Evolutionary conservation across 1,284 basidiomycete genomes (phyloP).

Genomic region (Somion occarium): DNA sequence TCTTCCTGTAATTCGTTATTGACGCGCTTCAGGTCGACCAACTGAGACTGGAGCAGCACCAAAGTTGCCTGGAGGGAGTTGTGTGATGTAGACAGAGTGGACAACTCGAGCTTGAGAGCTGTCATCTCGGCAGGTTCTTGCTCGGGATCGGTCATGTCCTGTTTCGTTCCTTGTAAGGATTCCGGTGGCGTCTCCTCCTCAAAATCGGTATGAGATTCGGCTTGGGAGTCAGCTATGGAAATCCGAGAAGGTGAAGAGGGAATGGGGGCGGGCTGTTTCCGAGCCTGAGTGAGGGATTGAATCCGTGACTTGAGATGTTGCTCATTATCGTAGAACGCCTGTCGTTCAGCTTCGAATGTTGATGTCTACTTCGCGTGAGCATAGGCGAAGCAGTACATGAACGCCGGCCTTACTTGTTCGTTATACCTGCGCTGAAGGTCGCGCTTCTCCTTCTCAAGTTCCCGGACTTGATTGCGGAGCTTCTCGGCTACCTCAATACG

Average conservation of each 20-base stretch:
- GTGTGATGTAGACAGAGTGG: conserved; percentile 77
- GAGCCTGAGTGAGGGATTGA: conserved; percentile 65
- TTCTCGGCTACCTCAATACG: conserved; percentile 78
- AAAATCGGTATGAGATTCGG: conserved; percentile 32
- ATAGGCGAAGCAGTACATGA: neutral
- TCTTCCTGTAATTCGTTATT: conserved; percentile 85
- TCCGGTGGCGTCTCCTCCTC: conserved; percentile 15
- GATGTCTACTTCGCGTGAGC: conserved; percentile 43
- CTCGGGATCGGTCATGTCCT: conserved; percentile 55
- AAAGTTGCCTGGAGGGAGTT: conserved; percentile 74
- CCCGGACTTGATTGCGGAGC: conserved; percentile 69
- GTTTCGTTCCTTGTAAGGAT: conserved; percentile 19
- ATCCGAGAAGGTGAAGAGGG: conserved; percentile 27
- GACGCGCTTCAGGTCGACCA: conserved; percentile 74
- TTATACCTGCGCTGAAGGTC: conserved; percentile 76
- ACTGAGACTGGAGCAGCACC: conserved; percentile 68
- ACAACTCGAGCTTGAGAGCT: conserved; percentile 69
- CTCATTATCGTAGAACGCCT: conserved; percentile 83
- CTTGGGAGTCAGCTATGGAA: conserved; percentile 37
- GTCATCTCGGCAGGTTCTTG: conserved; percentile 82
- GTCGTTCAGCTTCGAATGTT: conserved; percentile 80
- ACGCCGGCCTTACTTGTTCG: conserved; percentile 55
- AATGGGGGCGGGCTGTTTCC: conserved; percentile 39
- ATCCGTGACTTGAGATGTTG: conserved; percentile 85
- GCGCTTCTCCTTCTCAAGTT: conserved; percentile 78